phyloP scores from a whole-genome alignment of 805 yeast genomes.

The Candida endomychidarum region DNA sequence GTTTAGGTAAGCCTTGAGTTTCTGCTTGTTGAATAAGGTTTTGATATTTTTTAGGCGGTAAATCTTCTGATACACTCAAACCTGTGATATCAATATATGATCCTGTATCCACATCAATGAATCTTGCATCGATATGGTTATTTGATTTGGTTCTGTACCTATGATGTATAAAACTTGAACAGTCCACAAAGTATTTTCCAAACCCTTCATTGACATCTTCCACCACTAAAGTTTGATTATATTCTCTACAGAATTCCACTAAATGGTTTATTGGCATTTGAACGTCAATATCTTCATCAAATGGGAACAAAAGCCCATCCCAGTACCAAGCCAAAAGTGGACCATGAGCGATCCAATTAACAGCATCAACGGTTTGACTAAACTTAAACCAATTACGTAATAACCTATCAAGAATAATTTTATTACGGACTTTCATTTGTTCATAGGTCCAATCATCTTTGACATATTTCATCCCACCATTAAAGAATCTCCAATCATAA shows the following conservation, averaged over 20 bases:
- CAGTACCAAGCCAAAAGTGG: constrained; percentile 32
- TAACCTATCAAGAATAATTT: constrained; percentile 23
- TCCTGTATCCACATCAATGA: constrained; percentile 60
- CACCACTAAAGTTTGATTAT: constrained; percentile 28
- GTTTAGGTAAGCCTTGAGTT: constrained; percentile 12
- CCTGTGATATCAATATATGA: constrained; percentile 38
- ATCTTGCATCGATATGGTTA: constrained; percentile 43
- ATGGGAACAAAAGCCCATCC: constrained; percentile 30
- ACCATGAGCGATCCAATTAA: constrained; percentile 31
- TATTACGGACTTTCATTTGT: constrained; percentile 22
- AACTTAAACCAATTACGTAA: constrained; percentile 28
- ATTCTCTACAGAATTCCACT: constrained; percentile 21
- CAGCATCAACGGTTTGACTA: constrained; percentile 22
- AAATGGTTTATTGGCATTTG: constrained; percentile 29
- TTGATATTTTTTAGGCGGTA: constrained; percentile 16
- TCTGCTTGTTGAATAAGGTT: constrained; percentile 12
- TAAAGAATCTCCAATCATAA: constrained; percentile 61
- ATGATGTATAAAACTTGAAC: constrained; percentile 27
- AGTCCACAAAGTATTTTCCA: constrained; percentile 29
- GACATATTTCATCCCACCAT: constrained; percentile 51
- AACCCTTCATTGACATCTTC: constrained; percentile 32
- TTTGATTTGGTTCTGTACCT: constrained; percentile 21
- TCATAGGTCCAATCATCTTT: constrained; percentile 29
- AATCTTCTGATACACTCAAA: constrained; percentile 16
- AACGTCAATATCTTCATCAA: constrained; percentile 29